phyloP scores from a whole-genome alignment of 352 stramenopile genomes.

The Pythium coloratum region DNA sequence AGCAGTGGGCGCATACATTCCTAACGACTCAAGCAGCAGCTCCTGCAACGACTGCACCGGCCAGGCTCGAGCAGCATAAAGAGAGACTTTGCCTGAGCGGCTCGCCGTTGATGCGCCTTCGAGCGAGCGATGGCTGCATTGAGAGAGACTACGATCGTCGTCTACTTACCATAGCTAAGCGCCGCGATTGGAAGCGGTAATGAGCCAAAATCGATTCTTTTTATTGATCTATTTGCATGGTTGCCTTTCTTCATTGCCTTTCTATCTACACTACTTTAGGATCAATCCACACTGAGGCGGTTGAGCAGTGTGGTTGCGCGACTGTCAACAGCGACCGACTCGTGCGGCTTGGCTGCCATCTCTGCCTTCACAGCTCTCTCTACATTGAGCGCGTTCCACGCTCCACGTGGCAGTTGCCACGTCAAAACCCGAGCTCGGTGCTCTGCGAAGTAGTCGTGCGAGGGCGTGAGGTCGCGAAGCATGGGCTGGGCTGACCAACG shows the following conservation, averaged over 20 bases:
- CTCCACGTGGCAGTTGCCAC: slow-evolving; percentile 64
- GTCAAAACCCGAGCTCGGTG: slow-evolving; percentile 55
- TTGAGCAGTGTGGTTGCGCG: not conserved
- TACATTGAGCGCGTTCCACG: slow-evolving; percentile 49
- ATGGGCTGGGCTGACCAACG: slow-evolving; percentile 70
- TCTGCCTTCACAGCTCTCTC: not conserved
- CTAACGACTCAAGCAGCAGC: not conserved
- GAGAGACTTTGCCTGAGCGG: not conserved
- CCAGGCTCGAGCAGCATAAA: not conserved
- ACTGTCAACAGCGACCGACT: slow-evolving; percentile 13
- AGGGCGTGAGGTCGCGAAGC: slow-evolving; percentile 41
- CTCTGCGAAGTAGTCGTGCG: slow-evolving; percentile 55
- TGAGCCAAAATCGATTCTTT: slow-evolving; percentile 2
- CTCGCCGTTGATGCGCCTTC: not conserved
- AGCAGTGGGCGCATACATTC: not conserved
- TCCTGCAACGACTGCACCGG: not conserved
- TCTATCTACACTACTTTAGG: not conserved
- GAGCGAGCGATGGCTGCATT: not conserved
- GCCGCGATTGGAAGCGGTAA: slow-evolving; percentile 1
- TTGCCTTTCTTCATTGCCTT: not conserved
- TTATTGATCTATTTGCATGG: not conserved
- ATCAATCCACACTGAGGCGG: slow-evolving; percentile 8
- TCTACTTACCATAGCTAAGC: not conserved
- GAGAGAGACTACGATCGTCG: not conserved
- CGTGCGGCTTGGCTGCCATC: slow-evolving; percentile 32